These are phyloP conservation scores for Linum lewisii DNA, from an alignment of 345 rosid genomes.

Conservation along the genomic window DNA sequence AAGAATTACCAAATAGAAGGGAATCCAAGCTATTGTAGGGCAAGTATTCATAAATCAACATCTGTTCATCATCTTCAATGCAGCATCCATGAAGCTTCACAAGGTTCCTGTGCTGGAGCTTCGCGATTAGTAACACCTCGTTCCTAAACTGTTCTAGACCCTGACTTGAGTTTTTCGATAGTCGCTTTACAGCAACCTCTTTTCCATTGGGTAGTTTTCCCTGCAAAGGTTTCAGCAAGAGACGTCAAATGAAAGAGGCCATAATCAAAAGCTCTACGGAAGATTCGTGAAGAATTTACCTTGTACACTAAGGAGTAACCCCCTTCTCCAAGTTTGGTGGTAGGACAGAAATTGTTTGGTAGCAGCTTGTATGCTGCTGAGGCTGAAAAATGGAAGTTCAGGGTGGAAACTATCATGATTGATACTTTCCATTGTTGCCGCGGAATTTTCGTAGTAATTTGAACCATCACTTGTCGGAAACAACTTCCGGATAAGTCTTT, in stretches of 20 bases:
- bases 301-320: slow-evolving; percentile 40
- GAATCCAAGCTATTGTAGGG: not conserved
- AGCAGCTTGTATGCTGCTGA: not conserved
- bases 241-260: too few relatives aligned
- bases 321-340: slow-evolving; percentile 35
- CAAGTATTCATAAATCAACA: not conserved
- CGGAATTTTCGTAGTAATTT: not conserved
- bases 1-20: not conserved
- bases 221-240: not conserved
- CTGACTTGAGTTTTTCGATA: not conserved
- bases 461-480: not conserved
- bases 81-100: not conserved
- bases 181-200: not conserved
- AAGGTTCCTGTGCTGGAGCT: not conserved
- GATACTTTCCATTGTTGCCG: not conserved
- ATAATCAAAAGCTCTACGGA: too few relatives aligned
- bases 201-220: not conserved
- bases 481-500: not conserved
- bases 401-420: not conserved
- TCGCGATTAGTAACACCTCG: not conserved
- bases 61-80: not conserved
- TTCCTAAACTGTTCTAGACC: not conserved
- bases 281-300: slow-evolving; percentile 6
- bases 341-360: slow-evolving; percentile 20
- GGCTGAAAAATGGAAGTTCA: not conserved